Evolutionary conservation across 257 asterid genomes (phyloP), one percentile per base, ranked within the genome.

Genomic region (Sherardia arvensis): DNA sequence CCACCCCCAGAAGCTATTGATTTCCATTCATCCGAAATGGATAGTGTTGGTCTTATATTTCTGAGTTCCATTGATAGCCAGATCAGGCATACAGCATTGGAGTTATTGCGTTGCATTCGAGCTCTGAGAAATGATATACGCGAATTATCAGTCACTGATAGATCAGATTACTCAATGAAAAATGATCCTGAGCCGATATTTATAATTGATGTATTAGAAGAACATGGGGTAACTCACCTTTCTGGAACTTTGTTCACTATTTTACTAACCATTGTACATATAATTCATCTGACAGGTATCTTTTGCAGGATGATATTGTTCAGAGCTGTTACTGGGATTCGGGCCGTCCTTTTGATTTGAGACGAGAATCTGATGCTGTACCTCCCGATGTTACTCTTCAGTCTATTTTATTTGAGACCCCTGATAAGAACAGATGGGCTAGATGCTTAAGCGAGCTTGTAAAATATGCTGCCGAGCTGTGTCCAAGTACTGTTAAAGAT

Each of bases 271-370:
- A 58, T 51, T 69, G 40, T 40, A 53, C 54, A n/a, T 55, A 33
- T 11, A 14, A 61, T 70, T 53, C 56, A 58, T 43, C 69, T 34
- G 29, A 32, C 45, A 29, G 18, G 32, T 78, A 15, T 54, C 40
- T 71, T 67, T 71, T 65, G 21, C 86, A 93, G 99, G 99, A 93
- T 75, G 97, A 93, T 82, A 93, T 93, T 65, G 99, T 93, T 73
- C 99, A 90, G 85, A 87, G 96, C 83, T 93, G 97, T 79, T 93
- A 90, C 69, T 93, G 95, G 95, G 99, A 90, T 80, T 84, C 86
- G 62, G 91, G 94, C 18, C 97, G 97, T 63, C 87, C 96, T 57
- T 93, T 93, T 62, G 97, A 90, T 85, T 73, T 84, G 82, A 87
- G 84, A 78, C 84, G 96, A 73, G 99, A 93, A 77, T 84, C 97